These are phyloP conservation scores for Toxoplasma gondii DNA, from an alignment of 169 alveolate genomes.

Conservation along the genomic window DNA sequence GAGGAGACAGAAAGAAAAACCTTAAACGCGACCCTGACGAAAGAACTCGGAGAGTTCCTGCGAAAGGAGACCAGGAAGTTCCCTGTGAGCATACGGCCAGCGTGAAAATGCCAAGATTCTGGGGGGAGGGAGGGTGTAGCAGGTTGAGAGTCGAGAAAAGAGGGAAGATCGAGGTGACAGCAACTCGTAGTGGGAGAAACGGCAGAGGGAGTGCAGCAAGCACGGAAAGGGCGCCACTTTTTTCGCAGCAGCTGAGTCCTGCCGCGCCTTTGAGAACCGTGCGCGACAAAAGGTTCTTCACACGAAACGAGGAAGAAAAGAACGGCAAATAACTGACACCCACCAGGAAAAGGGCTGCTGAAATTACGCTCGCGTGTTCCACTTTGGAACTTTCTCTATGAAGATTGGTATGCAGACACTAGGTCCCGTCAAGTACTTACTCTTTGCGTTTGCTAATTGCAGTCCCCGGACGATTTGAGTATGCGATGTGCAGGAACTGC, in stretches of 20 bases:
- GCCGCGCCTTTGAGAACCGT: neutral
- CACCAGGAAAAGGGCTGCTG: too few relatives aligned
- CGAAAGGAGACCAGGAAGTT: neutral
- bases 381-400: too few relatives aligned
- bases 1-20: neutral
- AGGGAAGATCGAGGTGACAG: constrained; percentile 3
- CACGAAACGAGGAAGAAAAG: neutral
- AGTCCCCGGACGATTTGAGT: too few relatives aligned
- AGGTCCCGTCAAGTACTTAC: too few relatives aligned
- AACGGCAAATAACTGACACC: neutral
- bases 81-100: neutral
- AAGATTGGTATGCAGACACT: too few relatives aligned
- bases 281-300: neutral
- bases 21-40: too few relatives aligned
- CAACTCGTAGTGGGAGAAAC: neutral
- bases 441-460: too few relatives aligned
- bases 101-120: neutral
- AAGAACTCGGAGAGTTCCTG: neutral
- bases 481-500: too few relatives aligned
- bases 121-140: neutral
- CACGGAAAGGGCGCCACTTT: neutral
- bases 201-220: neutral
- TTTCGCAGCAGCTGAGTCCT: neutral
- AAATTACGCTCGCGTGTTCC: too few relatives aligned
- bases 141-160: neutral